Evolutionary conservation across 2,329 filamentous ascomycete species (phyloP).

Genomic region (Zarea fungicola): DNA sequence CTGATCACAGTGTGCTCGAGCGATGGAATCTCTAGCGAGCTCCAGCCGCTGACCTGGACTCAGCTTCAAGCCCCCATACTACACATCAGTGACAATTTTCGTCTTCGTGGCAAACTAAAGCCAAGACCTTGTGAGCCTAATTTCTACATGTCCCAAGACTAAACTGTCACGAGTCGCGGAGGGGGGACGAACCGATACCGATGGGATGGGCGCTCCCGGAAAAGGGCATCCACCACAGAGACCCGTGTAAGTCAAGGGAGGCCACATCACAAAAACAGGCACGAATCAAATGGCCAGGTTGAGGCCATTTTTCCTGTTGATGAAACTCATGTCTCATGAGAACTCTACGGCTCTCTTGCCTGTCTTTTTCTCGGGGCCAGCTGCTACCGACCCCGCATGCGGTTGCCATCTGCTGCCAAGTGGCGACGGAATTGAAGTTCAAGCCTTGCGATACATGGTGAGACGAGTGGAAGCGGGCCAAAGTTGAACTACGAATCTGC

Average conservation of each 20-base stretch:
- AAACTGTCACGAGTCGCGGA: background rate
- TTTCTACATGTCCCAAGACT: background rate
- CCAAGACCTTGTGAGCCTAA: background rate
- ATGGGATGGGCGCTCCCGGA: background rate
- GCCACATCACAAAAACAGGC: background rate
- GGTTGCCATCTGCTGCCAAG: too few species aligned
- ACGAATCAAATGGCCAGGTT: background rate
- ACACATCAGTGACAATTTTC: background rate
- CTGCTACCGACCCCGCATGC: too few species aligned
- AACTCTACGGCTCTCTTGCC: background rate
- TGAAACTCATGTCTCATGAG: background rate
- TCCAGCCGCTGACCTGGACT: too few species aligned
- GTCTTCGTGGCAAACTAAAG: background rate
- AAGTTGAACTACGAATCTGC: too few species aligned
- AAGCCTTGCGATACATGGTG: too few species aligned
- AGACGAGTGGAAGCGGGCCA: too few species aligned
- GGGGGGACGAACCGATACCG: background rate
- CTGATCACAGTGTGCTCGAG: too few species aligned
- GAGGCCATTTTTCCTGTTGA: background rate
- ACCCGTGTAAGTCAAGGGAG: slow-evolving; percentile 5
- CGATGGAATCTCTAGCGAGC: too few species aligned
- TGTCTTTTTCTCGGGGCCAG: too few species aligned
- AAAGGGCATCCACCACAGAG: background rate
- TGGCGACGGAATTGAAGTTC: too few species aligned
- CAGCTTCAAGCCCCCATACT: too few species aligned